Percentiles rank a stretch among this genome's conserved stretches.
Conservation (phyloP, 2,329 filamentous ascomycete species). For the Paecilomyces fulvus region DNA sequence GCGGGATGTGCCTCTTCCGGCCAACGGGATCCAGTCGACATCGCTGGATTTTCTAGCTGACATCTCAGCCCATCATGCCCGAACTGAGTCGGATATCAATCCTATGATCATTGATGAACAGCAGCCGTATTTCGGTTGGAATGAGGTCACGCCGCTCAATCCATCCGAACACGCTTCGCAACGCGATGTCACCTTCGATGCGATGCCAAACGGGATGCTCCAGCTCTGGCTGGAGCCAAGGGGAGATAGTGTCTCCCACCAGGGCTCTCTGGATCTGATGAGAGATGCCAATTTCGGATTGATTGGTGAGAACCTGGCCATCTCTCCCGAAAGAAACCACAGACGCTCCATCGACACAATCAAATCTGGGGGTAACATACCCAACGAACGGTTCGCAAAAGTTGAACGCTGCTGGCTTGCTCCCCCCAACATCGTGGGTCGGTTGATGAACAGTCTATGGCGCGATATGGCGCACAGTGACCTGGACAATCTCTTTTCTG, state of each 20-base stretch:
- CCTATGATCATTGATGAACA: constrained; percentile 21
- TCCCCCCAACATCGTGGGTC: constrained; percentile 27
- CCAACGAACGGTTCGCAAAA: constrained; percentile 34
- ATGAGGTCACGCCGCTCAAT: constrained; percentile 12
- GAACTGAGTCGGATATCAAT: constrained; percentile 18
- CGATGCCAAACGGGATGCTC: constrained; percentile 23
- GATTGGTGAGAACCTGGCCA: constrained; percentile 12
- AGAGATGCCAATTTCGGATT: constrained; percentile 16
- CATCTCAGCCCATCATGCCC: constrained; percentile 25
- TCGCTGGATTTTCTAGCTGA: constrained; percentile 34
- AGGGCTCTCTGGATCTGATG: constrained; percentile 21
- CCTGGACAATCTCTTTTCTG: constrained; percentile 34
- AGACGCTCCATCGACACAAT: constrained; percentile 14
- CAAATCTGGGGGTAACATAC: constrained; percentile 20
- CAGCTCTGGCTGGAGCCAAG: constrained; percentile 29
- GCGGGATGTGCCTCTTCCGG: constrained; percentile 19
- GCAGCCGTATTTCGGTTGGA: constrained; percentile 24
- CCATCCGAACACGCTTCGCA: constrained; percentile 14
- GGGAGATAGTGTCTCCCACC: constrained; percentile 20
- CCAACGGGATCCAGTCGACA: constrained; percentile 22
- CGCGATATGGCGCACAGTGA: constrained; percentile 27
- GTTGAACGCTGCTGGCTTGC: constrained; percentile 37
- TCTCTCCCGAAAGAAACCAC: constrained; percentile 15
- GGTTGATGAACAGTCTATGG: constrained; percentile 36
- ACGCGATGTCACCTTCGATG: constrained; percentile 16